These are phyloP conservation scores for Gryganskiella cystojenkinii DNA, from an alignment of 192 early-diverging fungal genomes.

Conservation along the genomic window DNA sequence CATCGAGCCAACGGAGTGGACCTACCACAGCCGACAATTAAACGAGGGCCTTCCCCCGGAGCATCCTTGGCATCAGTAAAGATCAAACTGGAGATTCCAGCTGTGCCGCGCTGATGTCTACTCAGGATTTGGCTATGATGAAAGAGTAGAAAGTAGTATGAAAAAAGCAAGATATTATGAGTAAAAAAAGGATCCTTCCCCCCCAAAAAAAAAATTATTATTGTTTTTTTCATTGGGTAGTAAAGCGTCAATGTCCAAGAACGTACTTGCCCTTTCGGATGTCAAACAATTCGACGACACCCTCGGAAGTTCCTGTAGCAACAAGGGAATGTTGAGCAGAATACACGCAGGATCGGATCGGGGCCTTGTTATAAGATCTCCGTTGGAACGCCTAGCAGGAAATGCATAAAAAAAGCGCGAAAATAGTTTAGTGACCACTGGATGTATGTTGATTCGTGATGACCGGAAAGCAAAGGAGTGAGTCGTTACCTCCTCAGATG, in stretches of 20 bases:
- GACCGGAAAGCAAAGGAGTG: background rate
- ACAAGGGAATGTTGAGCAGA: conserved; percentile 42
- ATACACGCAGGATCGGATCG: conserved; percentile 51
- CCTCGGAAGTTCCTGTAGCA: conserved; percentile 55
- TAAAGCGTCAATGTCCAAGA: too few species aligned
- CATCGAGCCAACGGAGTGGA: background rate
- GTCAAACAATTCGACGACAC: conserved; percentile 59
- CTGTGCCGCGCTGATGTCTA: conserved; percentile 34
- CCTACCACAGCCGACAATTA: conserved; percentile 45
- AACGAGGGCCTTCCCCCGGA: conserved; percentile 2
- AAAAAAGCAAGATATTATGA: background rate
- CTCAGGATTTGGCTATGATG: conserved; percentile 23
- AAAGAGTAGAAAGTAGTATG: background rate
- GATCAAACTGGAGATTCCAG: conserved; percentile 36
- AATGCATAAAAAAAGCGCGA: background rate
- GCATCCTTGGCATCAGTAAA: conserved; percentile 3
- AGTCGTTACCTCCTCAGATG: conserved; percentile 57
- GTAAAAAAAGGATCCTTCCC: background rate
- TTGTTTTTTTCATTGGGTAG: too few species aligned
- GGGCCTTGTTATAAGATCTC: conserved; percentile 29
- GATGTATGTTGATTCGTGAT: too few species aligned
- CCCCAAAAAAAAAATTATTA: too few species aligned
- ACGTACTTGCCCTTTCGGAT: conserved; percentile 55
- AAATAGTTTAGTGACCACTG: background rate
- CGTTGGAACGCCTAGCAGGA: conserved; percentile 54